Base-by-base conservation (phyloP, 2,329 filamentous ascomycete species). In the Colletotrichum neosansevieriae region DNA sequence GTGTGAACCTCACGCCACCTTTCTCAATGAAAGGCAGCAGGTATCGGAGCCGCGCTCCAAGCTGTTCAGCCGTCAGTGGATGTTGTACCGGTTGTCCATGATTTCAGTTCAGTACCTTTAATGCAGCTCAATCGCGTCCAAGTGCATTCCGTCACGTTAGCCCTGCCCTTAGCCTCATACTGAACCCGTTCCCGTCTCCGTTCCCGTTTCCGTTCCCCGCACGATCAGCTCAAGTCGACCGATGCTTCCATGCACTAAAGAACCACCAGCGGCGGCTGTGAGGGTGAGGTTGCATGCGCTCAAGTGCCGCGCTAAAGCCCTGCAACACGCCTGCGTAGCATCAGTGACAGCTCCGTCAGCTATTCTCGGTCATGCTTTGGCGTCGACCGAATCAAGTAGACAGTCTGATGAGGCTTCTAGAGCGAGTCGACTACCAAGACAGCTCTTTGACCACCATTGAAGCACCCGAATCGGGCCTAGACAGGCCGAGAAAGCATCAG, bases 381-480 rank as follows among this genome's bases (percentile, higher is more conserved):
- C 49, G 36, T 15, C 36, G 42, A 19, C 32, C 38, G 12, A 10
- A 49, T 17, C 44, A 21, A 10, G 56, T 21, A 49, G 29, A 29
- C 29, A 29, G 29, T 42, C 12, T 47, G 13, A 19, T 24, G 15
- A 15, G 42, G n/a, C 12, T 32, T 47, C 34, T 42, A n/a, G 13
- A 63, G 5, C 34, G 34, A 29, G 13, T 29, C 53, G 51, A 42
- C 11, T 36, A 13, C 19, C 45, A 24, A 13, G 12, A 19, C 32
- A 12, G 13, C 9, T 50, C 19, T 64, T 64, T 42, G 60, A 45
- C 40, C 47, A 15, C 17, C 13, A 9, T 19, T 15, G 29, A 51
- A 24, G 53, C 32, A 21, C 36, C 65, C 65, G 60, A 45, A 64
- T 65, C 49, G 32, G 61, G 60, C 24, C 40, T 68, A 68, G 60